These are phyloP conservation scores for Neocatenulostroma microsporum DNA, from an alignment of 2,329 filamentous ascomycete genomes.

Conservation along the genomic window DNA sequence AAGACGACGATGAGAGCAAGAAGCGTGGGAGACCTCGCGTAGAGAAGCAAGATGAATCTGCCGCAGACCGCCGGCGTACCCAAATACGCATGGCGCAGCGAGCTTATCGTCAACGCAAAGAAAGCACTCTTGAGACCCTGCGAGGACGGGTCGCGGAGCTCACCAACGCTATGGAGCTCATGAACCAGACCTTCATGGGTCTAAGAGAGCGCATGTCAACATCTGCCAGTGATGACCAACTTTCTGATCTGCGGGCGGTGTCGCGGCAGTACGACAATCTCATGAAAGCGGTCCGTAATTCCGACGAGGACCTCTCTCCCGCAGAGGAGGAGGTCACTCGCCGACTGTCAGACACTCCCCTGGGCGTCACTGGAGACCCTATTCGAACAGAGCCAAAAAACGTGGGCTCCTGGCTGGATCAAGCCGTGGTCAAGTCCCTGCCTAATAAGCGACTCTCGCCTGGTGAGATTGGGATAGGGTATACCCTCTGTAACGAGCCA, in stretches of 20 bases:
- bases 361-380: neutral
- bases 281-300: constrained; percentile 18
- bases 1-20: constrained; percentile 26
- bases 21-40: constrained; percentile 67
- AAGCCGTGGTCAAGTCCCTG: constrained; percentile 10
- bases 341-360: too few species aligned
- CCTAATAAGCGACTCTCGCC: constrained; percentile 4
- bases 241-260: constrained; percentile 9
- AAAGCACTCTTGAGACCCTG: constrained; percentile 66
- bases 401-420: constrained; percentile 22
- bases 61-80: constrained; percentile 72
- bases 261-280: constrained; percentile 13
- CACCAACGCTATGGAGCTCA: constrained; percentile 61
- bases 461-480: constrained; percentile 18
- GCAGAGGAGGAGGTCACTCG: too few species aligned
- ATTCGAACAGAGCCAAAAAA: constrained; percentile 16
- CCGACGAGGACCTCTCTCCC: constrained; percentile 14
- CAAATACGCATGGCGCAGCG: constrained; percentile 82
- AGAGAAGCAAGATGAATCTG: constrained; percentile 68
- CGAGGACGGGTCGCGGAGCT: constrained; percentile 63
- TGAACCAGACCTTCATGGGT: constrained; percentile 62
- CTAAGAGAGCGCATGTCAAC: constrained; percentile 15
- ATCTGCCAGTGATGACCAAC: constrained; percentile 12
- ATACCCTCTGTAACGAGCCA: constrained; percentile 14
- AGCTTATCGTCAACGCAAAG: constrained; percentile 78